A percentile compares a stretch with the other conserved stretches of the same genome.
phyloP scores from a whole-genome alignment of 2,329 filamentous ascomycete species.

The Fusarium nygamai region DNA sequence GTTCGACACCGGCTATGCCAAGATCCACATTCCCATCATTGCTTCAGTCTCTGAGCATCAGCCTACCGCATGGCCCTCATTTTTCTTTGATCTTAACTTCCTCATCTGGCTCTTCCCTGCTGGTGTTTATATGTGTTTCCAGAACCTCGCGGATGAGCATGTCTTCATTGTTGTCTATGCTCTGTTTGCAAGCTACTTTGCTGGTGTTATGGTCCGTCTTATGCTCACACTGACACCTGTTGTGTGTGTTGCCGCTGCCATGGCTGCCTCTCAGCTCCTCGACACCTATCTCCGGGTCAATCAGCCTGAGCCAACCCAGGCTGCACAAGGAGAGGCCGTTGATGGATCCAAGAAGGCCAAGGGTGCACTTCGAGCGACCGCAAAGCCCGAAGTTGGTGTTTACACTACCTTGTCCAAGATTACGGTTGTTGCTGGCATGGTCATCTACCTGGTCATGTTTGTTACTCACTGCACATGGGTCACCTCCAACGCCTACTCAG shows the following conservation, averaged over 20 bases:
- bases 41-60: constrained; percentile 99
- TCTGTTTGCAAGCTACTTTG: constrained; percentile 97
- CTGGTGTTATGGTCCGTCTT: constrained; percentile 98
- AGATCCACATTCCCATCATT: constrained; percentile 99
- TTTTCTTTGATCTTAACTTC: constrained; percentile 99
- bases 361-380: constrained; percentile 72
- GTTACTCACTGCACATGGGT: constrained; percentile 99
- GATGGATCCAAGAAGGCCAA: constrained; percentile 68
- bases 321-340: constrained; percentile 50
- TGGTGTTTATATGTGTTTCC: constrained; percentile 98
- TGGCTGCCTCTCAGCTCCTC: constrained; percentile 87
- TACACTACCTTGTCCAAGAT: constrained; percentile 83
- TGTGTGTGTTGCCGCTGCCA: constrained; percentile 92
- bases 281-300: constrained; percentile 82
- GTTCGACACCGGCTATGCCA: constrained; percentile 98
- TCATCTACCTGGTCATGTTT: constrained; percentile 88
- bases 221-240: constrained; percentile 98
- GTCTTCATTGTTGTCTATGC: constrained; percentile 98
- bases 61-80: constrained; percentile 97
- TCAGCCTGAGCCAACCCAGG: constrained; percentile 65
- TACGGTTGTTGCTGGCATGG: constrained; percentile 76
- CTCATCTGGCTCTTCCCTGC: constrained; percentile 99
- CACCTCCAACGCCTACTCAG: constrained; percentile 98
- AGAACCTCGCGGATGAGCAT: constrained; percentile 91
- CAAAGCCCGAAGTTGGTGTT: constrained; percentile 81